These are phyloP conservation scores for Talaromyces pinophilus DNA, from an alignment of 2,329 filamentous ascomycete genomes.

Conservation along the genomic window DNA sequence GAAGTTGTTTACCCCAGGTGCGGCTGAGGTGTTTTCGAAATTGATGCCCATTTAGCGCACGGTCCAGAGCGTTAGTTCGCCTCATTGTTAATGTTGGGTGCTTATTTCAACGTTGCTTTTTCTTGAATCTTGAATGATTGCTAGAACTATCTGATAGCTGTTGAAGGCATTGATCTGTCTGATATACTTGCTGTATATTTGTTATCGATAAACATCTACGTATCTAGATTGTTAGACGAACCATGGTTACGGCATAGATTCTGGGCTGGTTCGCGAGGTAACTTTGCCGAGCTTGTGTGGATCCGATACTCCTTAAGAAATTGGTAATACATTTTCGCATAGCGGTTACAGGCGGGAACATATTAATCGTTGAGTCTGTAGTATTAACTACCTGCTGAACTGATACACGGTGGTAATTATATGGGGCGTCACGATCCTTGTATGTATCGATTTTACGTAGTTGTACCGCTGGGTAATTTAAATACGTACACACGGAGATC, in stretches of 20 bases:
- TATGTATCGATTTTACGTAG: not conserved
- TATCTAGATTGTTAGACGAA: not conserved
- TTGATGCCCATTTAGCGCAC: not conserved
- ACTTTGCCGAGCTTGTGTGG: conserved; percentile 3
- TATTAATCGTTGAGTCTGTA: not conserved
- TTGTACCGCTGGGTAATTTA: not conserved
- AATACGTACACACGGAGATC: not conserved
- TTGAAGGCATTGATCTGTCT: not conserved
- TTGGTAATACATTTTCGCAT: not conserved
- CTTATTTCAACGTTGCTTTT: conserved; percentile 2
- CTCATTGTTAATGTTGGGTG: conserved; percentile 6
- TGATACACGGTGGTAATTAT: not conserved
- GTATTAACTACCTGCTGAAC: not conserved
- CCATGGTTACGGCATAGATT: not conserved
- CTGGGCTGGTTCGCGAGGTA: not conserved
- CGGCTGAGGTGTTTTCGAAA: not conserved
- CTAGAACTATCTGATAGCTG: not conserved
- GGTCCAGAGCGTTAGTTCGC: conserved; percentile 3
- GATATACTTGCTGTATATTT: not conserved
- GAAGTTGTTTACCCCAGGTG: not conserved
- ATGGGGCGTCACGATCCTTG: too few species aligned
- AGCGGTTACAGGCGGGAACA: not conserved
- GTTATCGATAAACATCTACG: not conserved
- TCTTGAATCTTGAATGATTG: not conserved
- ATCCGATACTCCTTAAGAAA: not conserved